phyloP scores from a whole-genome alignment of 2,329 filamentous ascomycete species.

The Penicillium sp. region DNA sequence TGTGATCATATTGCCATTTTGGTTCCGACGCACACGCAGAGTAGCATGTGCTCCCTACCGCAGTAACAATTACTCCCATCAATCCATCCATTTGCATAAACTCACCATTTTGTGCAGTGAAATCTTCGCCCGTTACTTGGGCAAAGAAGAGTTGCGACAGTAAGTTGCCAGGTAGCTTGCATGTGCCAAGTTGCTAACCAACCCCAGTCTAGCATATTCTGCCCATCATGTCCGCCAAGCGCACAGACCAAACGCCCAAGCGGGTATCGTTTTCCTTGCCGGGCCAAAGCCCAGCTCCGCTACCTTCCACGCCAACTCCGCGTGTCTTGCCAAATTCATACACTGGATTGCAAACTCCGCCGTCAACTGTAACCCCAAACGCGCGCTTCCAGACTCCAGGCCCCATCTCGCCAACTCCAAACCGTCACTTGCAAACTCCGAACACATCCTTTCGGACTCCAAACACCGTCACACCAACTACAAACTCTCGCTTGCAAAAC shows the following conservation, averaged over 20 bases:
- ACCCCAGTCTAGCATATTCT: conserved; percentile 15
- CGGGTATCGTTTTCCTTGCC: conserved; percentile 5
- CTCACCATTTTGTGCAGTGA: conserved; percentile 32
- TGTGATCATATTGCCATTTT: neutral
- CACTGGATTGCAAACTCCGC: neutral
- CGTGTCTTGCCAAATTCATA: neutral
- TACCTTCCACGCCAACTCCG: neutral
- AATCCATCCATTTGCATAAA: neutral
- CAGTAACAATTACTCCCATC: neutral
- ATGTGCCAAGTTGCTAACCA: conserved; percentile 1
- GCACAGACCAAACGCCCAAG: conserved; percentile 17
- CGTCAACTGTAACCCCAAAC: no score
- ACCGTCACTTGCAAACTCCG: neutral
- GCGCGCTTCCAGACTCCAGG: neutral
- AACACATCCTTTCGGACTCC: neutral
- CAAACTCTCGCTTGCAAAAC: neutral
- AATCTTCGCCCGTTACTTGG: conserved; percentile 2
- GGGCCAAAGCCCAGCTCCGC: neutral
- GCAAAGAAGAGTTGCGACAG: neutral
- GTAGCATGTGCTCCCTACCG: neutral
- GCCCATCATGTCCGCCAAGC: conserved; percentile 21
- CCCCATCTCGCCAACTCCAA: neutral
- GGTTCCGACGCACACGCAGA: neutral
- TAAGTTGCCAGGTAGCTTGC: conserved; percentile 5
- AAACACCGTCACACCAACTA: neutral